Evolutionary conservation across 73 alveolate species (phyloP).

Genomic region (Uronychia setigera): DNA sequence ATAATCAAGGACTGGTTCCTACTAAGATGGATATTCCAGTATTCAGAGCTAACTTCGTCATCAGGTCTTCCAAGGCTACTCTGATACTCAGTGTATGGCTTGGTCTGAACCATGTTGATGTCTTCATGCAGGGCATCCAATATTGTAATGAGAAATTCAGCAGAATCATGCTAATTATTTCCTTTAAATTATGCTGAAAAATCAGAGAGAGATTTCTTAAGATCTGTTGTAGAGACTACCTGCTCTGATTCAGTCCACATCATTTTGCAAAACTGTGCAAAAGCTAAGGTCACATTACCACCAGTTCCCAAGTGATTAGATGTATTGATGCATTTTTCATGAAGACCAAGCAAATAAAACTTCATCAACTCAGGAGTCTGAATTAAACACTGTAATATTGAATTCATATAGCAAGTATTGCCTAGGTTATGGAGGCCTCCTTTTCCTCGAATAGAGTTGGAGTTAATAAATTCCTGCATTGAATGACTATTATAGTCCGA

Average conservation of each 20-base stretch:
- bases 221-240: constrained; percentile 63
- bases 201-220: constrained; percentile 58
- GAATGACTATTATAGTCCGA: too few species aligned
- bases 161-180: constrained; percentile 79
- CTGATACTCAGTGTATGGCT: constrained; percentile 76
- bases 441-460: too few species aligned
- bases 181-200: constrained; percentile 64
- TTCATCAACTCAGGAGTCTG: constrained; percentile 69
- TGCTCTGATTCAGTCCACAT: constrained; percentile 8
- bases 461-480: too few species aligned
- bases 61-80: constrained; percentile 32
- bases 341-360: constrained; percentile 59
- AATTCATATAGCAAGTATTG: constrained; percentile 93
- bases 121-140: constrained; percentile 88
- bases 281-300: constrained; percentile 48
- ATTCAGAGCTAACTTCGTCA: constrained; percentile 17
- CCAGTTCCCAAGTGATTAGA: constrained; percentile 40
- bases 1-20: constrained; percentile 77
- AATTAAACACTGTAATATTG: constrained; percentile 80
- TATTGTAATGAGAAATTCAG: constrained; percentile 70
- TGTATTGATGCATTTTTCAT: constrained; percentile 58
- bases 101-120: constrained; percentile 68
- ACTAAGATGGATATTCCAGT: constrained; percentile 32
- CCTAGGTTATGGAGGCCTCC: constrained; percentile 87
- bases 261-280: constrained; percentile 46